Evolutionary conservation across 2,329 filamentous ascomycete species (phyloP).

Genomic region (Aspergillus quadrilineatus): DNA sequence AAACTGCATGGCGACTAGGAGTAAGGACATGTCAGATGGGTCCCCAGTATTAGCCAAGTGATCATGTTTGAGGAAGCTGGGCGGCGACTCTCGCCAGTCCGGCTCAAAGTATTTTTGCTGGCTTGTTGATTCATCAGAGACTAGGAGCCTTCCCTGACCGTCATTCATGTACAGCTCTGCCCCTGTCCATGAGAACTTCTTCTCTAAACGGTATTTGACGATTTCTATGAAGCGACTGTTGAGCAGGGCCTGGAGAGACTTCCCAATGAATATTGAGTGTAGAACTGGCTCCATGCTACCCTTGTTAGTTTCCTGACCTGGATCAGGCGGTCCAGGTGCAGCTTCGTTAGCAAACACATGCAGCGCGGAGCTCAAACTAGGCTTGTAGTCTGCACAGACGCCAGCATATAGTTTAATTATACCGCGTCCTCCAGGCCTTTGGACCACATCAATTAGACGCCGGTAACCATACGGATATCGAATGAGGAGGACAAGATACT

Average conservation of each 20-base stretch:
- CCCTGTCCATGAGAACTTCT: conserved; percentile 63
- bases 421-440: not conserved
- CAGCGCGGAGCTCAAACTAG: conserved; percentile 56
- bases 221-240: conserved; percentile 64
- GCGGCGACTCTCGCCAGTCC: conserved; percentile 28
- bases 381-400: conserved; percentile 71
- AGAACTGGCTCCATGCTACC: conserved; percentile 34
- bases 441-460: conserved; percentile 53
- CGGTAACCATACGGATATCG: conserved; percentile 64
- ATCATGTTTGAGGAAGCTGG: conserved; percentile 51
- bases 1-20: conserved; percentile 69
- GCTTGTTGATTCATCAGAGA: conserved; percentile 9
- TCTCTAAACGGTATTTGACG: conserved; percentile 57
- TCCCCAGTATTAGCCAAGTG: conserved; percentile 42
- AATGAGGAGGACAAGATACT: conserved; percentile 74
- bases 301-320: not conserved
- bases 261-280: conserved; percentile 66
- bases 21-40: conserved; percentile 50
- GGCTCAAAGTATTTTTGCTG: conserved; percentile 19
- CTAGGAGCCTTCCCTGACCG: conserved; percentile 38
- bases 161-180: conserved; percentile 61
- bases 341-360: conserved; percentile 53
- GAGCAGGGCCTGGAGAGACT: conserved; percentile 67
- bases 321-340: not conserved
- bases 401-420: conserved; percentile 65